Conservation (phyloP, 176 grass and related monocot species). For the Saccharum spontaneum region DNA sequence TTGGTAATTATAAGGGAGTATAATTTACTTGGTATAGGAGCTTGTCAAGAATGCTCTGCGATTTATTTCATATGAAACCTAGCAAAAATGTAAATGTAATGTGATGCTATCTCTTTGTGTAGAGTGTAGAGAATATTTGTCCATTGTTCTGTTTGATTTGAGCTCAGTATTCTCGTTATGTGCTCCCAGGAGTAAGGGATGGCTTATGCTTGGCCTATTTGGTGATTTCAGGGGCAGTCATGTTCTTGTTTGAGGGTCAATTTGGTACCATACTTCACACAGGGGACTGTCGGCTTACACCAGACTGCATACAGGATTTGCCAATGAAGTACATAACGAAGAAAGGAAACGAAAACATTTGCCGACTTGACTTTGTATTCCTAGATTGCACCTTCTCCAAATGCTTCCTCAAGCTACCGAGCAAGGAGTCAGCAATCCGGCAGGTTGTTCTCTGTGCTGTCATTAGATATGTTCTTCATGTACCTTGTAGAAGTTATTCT, state of each 20-base stretch:
- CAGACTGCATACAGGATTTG: slow-evolving; percentile 73
- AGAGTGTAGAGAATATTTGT: background rate
- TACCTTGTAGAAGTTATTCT: background rate
- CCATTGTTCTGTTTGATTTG: background rate
- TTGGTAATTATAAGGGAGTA: background rate
- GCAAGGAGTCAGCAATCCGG: slow-evolving; percentile 69
- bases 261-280: slow-evolving; percentile 88
- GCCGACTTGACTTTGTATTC: slow-evolving; percentile 65
- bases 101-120: background rate
- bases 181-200: background rate
- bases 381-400: slow-evolving; percentile 86
- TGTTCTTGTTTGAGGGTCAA: slow-evolving; percentile 92
- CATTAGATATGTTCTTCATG: background rate
- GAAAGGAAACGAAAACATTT: slow-evolving; percentile 62
- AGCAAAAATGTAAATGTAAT: background rate
- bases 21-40: background rate
- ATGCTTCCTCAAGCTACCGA: slow-evolving; percentile 80
- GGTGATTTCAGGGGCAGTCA: slow-evolving; percentile 59
- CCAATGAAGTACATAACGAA: slow-evolving; percentile 79
- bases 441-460: slow-evolving; percentile 58
- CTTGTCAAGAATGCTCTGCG: background rate
- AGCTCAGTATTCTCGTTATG: background rate
- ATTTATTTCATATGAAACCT: background rate
- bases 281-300: slow-evolving; percentile 71
- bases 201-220: background rate